Conservation (phyloP, 306 rosid species). For the Citrullus mucosospermus region DNA sequence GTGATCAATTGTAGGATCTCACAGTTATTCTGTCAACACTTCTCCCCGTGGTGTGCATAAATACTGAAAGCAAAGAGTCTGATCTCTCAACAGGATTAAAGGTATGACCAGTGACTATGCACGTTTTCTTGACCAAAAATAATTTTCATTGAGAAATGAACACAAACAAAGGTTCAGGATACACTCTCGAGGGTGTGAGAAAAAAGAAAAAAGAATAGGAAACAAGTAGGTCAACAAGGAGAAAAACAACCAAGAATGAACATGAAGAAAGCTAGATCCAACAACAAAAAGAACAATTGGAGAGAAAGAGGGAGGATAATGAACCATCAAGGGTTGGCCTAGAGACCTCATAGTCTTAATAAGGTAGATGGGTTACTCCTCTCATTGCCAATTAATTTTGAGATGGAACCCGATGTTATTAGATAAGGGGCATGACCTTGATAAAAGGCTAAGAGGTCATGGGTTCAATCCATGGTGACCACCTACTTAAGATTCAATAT, state of each 20-base stretch:
- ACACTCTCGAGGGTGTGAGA: neutral
- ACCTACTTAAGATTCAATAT: too few species aligned
- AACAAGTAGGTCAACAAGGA: neutral
- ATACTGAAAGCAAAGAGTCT: conserved; percentile 67
- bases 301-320: neutral
- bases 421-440: too few species aligned
- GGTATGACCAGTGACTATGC: conserved; percentile 27
- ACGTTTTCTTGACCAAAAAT: neutral
- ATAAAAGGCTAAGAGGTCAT: too few species aligned
- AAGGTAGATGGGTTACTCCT: too few species aligned
- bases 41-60: conserved; percentile 61
- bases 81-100: conserved; percentile 74
- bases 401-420: too few species aligned
- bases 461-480: too few species aligned
- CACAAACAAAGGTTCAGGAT: neutral
- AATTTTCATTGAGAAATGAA: neutral
- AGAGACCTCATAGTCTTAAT: too few species aligned
- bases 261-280: neutral
- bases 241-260: neutral
- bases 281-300: neutral
- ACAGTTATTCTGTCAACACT: conserved; percentile 59
- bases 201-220: neutral
- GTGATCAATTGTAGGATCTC: conserved; percentile 51
- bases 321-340: neutral
- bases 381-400: too few species aligned